Conservation (phyloP, 306 rosid species). For the Rosa persica region DNA sequence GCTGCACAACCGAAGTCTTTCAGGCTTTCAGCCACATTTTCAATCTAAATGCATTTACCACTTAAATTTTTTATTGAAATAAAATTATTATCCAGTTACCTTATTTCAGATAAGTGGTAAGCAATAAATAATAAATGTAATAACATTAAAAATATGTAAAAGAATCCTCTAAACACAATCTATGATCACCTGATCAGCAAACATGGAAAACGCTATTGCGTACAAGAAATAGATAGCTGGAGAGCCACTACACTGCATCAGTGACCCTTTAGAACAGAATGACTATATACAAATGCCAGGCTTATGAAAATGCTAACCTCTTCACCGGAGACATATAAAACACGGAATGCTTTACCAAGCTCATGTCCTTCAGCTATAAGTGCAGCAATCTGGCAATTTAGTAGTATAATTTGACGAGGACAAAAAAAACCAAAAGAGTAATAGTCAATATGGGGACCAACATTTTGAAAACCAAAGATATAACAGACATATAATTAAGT, state of each 20-base stretch:
- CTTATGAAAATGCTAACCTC: slow-evolving; percentile 53
- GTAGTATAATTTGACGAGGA: slow-evolving; percentile 23
- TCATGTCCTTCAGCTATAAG: slow-evolving; percentile 56
- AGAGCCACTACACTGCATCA: not conserved
- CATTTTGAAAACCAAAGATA: not conserved
- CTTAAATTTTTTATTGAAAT: not conserved
- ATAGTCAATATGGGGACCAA: not conserved
- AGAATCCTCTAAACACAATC: not conserved
- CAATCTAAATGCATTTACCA: not conserved
- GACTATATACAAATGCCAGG: not conserved
- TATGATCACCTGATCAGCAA: not conserved
- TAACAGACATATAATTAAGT: not conserved
- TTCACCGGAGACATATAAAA: slow-evolving; percentile 92
- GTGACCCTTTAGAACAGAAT: not conserved
- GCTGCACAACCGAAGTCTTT: not conserved
- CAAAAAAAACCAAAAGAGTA: slow-evolving; percentile 11
- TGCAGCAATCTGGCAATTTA: slow-evolving; percentile 68
- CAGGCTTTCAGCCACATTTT: not conserved
- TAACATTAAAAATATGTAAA: not conserved
- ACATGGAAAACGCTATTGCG: no score
- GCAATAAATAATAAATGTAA: not conserved
- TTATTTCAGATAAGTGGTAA: not conserved
- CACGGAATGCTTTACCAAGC: slow-evolving; percentile 43
- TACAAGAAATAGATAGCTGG: not conserved
- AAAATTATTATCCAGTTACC: not conserved